phyloP scores from a whole-genome alignment of 2,329 filamentous ascomycete genomes.

The Polytolypa hystricis region DNA sequence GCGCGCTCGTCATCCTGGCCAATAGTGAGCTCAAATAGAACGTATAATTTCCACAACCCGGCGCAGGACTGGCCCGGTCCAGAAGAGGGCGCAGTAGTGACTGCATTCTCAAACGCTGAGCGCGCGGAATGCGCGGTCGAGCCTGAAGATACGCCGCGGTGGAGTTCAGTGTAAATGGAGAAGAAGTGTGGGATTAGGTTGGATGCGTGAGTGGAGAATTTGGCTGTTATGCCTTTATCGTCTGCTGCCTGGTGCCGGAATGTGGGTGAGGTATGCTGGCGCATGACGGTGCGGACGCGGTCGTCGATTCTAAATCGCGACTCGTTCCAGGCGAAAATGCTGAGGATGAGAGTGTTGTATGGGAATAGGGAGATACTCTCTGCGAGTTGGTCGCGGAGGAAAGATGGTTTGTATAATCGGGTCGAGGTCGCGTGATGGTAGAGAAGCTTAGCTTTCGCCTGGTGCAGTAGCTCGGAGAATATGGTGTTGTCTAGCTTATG shows the following conservation, averaged over 20 bases:
- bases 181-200: conserved; percentile 38
- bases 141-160: conserved; percentile 31
- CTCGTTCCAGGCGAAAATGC: conserved; percentile 63
- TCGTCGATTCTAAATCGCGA: conserved; percentile 62
- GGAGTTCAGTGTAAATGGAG: conserved; percentile 44
- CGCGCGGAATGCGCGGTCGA: conserved; percentile 43
- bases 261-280: conserved; percentile 25
- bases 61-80: conserved; percentile 27
- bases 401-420: conserved; percentile 56
- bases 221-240: conserved; percentile 10
- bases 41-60: conserved; percentile 42
- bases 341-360: conserved; percentile 63
- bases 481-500: conserved; percentile 27
- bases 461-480: conserved; percentile 52
- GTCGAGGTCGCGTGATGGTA: conserved; percentile 52
- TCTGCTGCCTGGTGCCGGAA: conserved; percentile 15
- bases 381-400: conserved; percentile 52
- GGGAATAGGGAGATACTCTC: conserved; percentile 57
- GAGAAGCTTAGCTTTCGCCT: conserved; percentile 56
- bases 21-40: conserved; percentile 37
- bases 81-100: conserved; percentile 22
- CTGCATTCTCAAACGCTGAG: conserved; percentile 44
- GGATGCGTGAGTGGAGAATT: conserved; percentile 15
- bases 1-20: conserved; percentile 28
- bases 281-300: conserved; percentile 57